Evolutionary conservation across 352 stramenopile genomes (phyloP), one percentile per base, ranked within the genome.

Genomic region (Pythium plurisporium): DNA sequence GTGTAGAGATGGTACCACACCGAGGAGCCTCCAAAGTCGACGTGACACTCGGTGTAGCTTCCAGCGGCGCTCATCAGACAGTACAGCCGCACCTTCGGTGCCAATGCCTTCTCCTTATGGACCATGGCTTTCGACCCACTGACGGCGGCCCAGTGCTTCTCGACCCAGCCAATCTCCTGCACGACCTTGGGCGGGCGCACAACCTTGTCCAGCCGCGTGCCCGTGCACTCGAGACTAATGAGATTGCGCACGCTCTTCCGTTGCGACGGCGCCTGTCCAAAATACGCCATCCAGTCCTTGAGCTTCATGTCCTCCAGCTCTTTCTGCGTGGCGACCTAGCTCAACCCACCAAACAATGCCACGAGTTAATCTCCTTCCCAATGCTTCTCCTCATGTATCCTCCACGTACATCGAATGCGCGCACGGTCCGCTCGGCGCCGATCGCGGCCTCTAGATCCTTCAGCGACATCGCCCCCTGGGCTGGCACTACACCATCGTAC

Each of bases 1-100:
- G 55, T 43, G 42, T 74, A 66, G 26, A 82, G 55, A 52, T 78
- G 63, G 52, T 78, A 73, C 73, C 73, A 82, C 11, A 78, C 60
- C 12, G 70, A 79, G 4, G 70, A 76, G 31, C 73, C 73, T 14
- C 73, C 70, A 53, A 72, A 73, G 30, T 76, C 69, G n/a, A 78
- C 62, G 40, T 74, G 67, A 48, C 67, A 77, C 45, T 79, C 70
- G 12, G 64, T 76, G 59, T 74, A 79, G 52, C 67, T 79, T 27
- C 69, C 70, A 0, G 54, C 65, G 9, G 69, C 61, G 29, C 65
- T 76, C 69, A 79, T 80, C 30, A 80, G 64, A 38, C 68, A 77
- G 44, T 75, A 75, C 2, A 72, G 58, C 38, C 68, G 62, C 29
- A 74, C 66, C 26, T 70, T 54, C 11, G 62, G 59, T 26, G 55